These are phyloP conservation scores for Malassezia slooffiae DNA, from an alignment of 1,284 basidiomycete species.

Conservation along the genomic window DNA sequence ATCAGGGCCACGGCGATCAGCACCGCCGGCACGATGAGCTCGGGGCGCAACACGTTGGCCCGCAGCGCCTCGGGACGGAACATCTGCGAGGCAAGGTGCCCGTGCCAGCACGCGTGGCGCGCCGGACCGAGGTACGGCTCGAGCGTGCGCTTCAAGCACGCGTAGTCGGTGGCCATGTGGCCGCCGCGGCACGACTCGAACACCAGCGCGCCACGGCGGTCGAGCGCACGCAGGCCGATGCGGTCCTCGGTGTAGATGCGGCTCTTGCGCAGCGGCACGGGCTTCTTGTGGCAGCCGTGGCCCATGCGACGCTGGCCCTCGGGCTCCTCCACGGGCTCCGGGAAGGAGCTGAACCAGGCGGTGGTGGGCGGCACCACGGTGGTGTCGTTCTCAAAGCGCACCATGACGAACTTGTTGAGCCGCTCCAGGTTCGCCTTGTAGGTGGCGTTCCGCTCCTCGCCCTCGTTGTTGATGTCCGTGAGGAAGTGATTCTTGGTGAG, in stretches of 20 bases:
- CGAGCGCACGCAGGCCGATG: slow-evolving; percentile 69
- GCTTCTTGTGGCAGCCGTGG: slow-evolving; percentile 8
- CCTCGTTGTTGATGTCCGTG: slow-evolving; percentile 48
- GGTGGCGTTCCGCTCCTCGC: slow-evolving; percentile 18
- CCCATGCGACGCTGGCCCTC: neutral
- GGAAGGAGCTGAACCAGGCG: slow-evolving; percentile 38
- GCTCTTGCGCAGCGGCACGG: slow-evolving; percentile 62
- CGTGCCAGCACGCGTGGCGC: neutral
- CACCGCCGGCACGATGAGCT: too few relatives aligned
- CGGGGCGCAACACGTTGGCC: too few relatives aligned
- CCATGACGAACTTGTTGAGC: slow-evolving; percentile 46
- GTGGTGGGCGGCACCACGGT: slow-evolving; percentile 39
- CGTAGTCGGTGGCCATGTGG: slow-evolving; percentile 40
- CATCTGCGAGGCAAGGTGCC: too few relatives aligned
- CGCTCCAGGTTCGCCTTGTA: slow-evolving; percentile 35
- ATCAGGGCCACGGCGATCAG: too few relatives aligned
- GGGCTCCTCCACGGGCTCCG: slow-evolving; percentile 18
- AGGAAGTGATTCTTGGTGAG: slow-evolving; percentile 55
- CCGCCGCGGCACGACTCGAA: slow-evolving; percentile 34
- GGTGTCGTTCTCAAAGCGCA: slow-evolving; percentile 38
- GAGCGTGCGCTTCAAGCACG: slow-evolving; percentile 36
- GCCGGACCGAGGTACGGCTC: slow-evolving; percentile 36
- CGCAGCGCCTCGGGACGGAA: too few relatives aligned
- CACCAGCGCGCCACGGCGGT: slow-evolving; percentile 55
- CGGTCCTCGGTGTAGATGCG: slow-evolving; percentile 73